These are phyloP conservation scores for Pseudoperonospora humuli DNA, from an alignment of 352 stramenopile genomes.

Conservation along the genomic window DNA sequence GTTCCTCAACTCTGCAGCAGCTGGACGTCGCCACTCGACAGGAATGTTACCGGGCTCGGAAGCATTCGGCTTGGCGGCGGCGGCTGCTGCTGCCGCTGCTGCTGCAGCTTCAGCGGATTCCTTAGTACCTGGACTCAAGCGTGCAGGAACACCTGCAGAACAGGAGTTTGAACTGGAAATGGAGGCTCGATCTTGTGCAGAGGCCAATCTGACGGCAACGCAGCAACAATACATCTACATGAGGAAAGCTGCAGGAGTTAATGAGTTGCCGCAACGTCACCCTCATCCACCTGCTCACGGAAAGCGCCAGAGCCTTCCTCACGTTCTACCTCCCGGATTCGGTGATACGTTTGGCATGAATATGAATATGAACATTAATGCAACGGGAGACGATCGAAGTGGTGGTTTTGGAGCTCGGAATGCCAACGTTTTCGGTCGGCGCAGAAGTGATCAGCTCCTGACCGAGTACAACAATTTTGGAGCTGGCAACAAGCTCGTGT, in stretches of 20 bases:
- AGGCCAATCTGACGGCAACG: conserved; percentile 2
- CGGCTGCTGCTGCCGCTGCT: conserved; percentile 16
- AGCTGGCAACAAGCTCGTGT: conserved; percentile 2
- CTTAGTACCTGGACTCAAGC: conserved; percentile 9
- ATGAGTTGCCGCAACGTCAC: conserved; percentile 17
- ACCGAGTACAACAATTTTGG: conserved; percentile 12
- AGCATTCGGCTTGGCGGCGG: conserved; percentile 21
- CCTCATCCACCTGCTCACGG: conserved; percentile 14
- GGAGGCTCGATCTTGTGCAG: conserved; percentile 13
- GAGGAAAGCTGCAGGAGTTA: conserved; percentile 20
- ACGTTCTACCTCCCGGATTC: conserved; percentile 24
- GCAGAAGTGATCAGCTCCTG: conserved; percentile 29
- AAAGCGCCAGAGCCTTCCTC: conserved; percentile 40
- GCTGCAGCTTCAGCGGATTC: conserved; percentile 4
- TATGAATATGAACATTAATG: conserved; percentile 12
- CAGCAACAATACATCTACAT: conserved; percentile 23
- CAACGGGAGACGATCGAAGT: conserved; percentile 1
- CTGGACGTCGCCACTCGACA: conserved; percentile 38
- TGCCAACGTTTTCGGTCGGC: conserved; percentile 11
- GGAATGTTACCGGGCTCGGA: conserved; percentile 35
- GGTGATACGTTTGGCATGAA: conserved; percentile 13
- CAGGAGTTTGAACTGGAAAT: conserved; percentile 31
- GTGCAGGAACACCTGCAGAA: conserved; percentile 19
- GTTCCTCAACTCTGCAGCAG: conserved; percentile 26
- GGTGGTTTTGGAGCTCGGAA: conserved; percentile 6